A percentile compares a stretch with the other conserved stretches of the same genome.
Evolutionary conservation across 202 grass and related monocot genomes (phyloP).

Genomic region (Schoenoplectus tabernaemontani): DNA sequence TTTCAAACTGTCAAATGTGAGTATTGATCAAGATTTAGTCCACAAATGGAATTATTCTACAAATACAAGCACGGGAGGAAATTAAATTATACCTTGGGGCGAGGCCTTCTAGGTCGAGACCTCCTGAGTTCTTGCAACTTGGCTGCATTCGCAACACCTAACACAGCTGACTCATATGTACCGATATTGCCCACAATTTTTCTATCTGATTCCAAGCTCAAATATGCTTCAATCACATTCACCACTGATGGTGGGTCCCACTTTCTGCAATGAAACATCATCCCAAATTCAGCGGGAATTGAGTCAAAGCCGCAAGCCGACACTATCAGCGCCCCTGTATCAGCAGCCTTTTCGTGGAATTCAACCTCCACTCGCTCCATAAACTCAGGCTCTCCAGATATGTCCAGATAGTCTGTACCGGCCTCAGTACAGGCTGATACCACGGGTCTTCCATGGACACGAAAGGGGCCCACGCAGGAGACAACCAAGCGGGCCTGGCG

Average conservation of each 20-base stretch:
- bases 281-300: constrained; percentile 64
- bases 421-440: constrained; percentile 51
- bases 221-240: constrained; percentile 39
- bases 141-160: constrained; percentile 42
- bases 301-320: constrained; percentile 90
- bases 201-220: constrained; percentile 52
- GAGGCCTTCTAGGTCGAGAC: constrained; percentile 46
- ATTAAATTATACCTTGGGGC: constrained; percentile 36
- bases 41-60: background rate
- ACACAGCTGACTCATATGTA: constrained; percentile 80
- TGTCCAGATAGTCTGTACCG: constrained; percentile 73
- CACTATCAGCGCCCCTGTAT: constrained; percentile 49
- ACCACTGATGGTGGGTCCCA: constrained; percentile 50
- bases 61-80: background rate
- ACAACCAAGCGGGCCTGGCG: constrained; percentile 46
- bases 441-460: constrained; percentile 55
- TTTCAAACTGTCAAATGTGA: background rate
- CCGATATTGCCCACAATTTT: constrained; percentile 61
- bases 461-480: constrained; percentile 70
- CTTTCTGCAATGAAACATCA: constrained; percentile 53
- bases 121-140: constrained; percentile 54
- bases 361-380: constrained; percentile 74
- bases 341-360: constrained; percentile 41
- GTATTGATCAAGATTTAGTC: background rate
- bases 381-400: constrained; percentile 81